These are phyloP conservation scores for Globisporangium solare DNA, from an alignment of 352 stramenopile species.

Conservation along the genomic window DNA sequence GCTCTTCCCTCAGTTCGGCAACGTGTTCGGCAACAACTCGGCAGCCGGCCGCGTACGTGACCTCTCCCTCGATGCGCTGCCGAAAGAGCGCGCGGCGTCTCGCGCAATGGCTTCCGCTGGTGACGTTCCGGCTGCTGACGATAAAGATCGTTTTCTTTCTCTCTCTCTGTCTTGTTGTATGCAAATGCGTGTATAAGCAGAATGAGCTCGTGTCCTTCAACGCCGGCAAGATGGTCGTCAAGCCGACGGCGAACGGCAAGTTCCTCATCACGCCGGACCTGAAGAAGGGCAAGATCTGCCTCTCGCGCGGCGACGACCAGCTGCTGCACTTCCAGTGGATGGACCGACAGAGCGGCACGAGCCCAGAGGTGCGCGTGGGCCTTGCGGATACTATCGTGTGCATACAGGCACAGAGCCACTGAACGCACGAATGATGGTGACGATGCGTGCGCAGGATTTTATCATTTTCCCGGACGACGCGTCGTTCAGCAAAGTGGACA, in stretches of 20 bases:
- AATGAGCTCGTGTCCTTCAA: constrained; percentile 90
- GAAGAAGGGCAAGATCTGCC: constrained; percentile 87
- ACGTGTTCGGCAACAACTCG: constrained; percentile 66
- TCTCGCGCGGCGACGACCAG: constrained; percentile 87
- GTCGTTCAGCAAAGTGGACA: constrained; percentile 86
- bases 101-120: background rate
- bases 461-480: constrained; percentile 92
- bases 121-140: background rate
- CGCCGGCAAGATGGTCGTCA: constrained; percentile 86
- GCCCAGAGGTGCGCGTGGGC: constrained; percentile 46
- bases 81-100: background rate
- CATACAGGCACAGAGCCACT: no score
- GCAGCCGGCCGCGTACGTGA: constrained; percentile 31
- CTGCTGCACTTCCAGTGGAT: constrained; percentile 93
- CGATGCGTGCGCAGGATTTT: constrained; percentile 48
- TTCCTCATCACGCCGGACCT: constrained; percentile 86
- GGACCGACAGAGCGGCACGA: constrained; percentile 79
- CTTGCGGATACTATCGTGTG: no score
- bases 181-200: constrained; percentile 16
- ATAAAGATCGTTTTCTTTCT: constrained; percentile 9
- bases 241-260: constrained; percentile 71
- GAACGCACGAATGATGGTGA: no score
- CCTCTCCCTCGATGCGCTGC: background rate
- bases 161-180: constrained; percentile 1
- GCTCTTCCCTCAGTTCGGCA: constrained; percentile 79